Evolutionary conservation across 139 green algal genomes (phyloP).

Genomic region (Chlamydomonas applanata): DNA sequence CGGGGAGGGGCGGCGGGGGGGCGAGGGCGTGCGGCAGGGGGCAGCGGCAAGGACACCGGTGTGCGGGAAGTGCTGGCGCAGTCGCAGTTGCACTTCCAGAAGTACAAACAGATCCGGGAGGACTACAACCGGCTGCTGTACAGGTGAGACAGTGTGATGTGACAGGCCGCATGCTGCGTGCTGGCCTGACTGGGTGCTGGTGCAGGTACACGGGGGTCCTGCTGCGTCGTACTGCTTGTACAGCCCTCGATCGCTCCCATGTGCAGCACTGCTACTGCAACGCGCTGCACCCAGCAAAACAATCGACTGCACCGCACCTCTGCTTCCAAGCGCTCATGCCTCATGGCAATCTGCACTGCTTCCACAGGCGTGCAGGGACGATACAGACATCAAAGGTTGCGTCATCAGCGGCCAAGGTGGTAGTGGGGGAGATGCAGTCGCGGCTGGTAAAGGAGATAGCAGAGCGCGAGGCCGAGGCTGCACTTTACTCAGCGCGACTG

Average conservation of each 20-base stretch:
- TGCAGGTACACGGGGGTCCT: no score
- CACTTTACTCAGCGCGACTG: constrained; percentile 45
- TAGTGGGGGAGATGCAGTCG: constrained; percentile 28
- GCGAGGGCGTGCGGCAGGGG: background rate
- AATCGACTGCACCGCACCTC: no score
- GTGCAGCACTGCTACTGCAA: no score
- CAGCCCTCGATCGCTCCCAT: no score
- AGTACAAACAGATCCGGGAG: constrained; percentile 47
- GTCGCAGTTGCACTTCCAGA: constrained; percentile 33
- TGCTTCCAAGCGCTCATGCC: no score
- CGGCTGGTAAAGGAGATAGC: constrained; percentile 40
- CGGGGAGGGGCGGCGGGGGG: background rate
- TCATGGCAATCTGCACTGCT: background rate
- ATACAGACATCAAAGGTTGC: constrained; percentile 3
- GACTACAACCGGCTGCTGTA: constrained; percentile 46
- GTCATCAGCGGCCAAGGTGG: background rate
- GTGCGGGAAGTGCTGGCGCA: constrained; percentile 28
- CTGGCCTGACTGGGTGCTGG: no score
- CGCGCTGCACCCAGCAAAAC: no score
- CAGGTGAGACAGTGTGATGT: constrained; percentile 22
- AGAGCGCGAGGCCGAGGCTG: constrained; percentile 52
- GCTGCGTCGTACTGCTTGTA: background rate
- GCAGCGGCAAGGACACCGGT: background rate
- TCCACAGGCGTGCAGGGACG: constrained; percentile 17
- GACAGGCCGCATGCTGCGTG: background rate